Evolutionary conservation across 1,139 yeast species (phyloP), one percentile per base, ranked within the genome.

Genomic region (Suhomyces bolitotheri): DNA sequence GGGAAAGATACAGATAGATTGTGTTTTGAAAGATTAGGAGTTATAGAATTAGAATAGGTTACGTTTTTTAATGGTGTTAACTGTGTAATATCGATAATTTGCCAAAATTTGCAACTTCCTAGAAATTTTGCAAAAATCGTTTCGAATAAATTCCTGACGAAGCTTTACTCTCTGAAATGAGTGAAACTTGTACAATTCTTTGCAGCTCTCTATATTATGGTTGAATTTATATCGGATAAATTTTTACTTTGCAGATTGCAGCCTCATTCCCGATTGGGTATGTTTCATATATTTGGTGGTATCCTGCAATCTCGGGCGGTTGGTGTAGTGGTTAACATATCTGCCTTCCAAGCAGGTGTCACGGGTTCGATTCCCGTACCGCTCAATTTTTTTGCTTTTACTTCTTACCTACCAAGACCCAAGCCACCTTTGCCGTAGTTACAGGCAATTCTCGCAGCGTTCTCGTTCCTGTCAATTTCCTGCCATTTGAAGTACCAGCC

Each of bases 331-430:
- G 73, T 58, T 67, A 68, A 62, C 73, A 70, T 68, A 58, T 59
- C 63, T 65, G 83, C 84, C 85, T 79, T 79, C 85, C 85, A 79
- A 79, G 84, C 84, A 76, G 78, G 78, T 66, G 83, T 73, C 82
- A 76, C 70, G 84, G 84, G 85, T 79, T 79, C 85, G 83, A 79
- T 78, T 79, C 84, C 81, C 85, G 80, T 76, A 77, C 76, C 80
- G 74, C 80, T 78, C 84, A 78, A 51, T 49, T 50, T 58, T 64
- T 31, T 22, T 16, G n/a, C n/a, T n/a, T n/a, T n/a, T n/a, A n/a
- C n/a, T n/a, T n/a, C n/a, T n/a, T 14, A 10, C 24, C 16, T 19
- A 26, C 16, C 22, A 12, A 7, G n/a, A n/a, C n/a, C n/a, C 16
- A 4, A 7, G n/a, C 10, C 28, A 12, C 11, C 21, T 9, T 11